phyloP scores from a whole-genome alignment of 208 protist genomes.

The Leishmania guyanensis region DNA sequence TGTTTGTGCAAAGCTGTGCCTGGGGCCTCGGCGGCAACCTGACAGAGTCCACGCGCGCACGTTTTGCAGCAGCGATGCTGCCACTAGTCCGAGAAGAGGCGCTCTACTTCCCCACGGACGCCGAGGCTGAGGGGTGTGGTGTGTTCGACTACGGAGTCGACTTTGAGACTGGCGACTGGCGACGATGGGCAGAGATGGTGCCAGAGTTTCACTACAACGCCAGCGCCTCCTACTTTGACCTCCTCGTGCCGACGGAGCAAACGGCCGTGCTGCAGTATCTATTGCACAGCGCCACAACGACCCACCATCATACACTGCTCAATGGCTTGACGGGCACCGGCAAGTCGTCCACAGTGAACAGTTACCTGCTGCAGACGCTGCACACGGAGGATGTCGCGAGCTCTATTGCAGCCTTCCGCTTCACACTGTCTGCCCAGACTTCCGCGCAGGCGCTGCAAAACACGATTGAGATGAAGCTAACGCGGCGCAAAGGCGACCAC shows the following conservation, averaged over 20 bases:
- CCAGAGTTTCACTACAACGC: slow-evolving; percentile 90
- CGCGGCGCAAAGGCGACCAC: slow-evolving; percentile 87
- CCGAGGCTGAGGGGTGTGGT: slow-evolving; percentile 47
- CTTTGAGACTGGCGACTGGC: slow-evolving; percentile 64
- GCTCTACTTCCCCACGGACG: slow-evolving; percentile 55
- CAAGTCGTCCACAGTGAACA: slow-evolving; percentile 91
- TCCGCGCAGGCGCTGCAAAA: slow-evolving; percentile 89
- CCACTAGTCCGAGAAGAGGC: slow-evolving; percentile 60
- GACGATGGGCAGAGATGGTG: slow-evolving; percentile 85
- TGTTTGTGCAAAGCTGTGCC: slow-evolving; percentile 94
- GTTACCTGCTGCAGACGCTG: slow-evolving; percentile 75
- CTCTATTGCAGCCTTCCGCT: slow-evolving; percentile 75
- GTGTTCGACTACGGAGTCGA: slow-evolving; percentile 95
- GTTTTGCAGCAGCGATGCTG: slow-evolving; percentile 82
- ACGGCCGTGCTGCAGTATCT: slow-evolving; percentile 87
- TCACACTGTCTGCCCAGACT: slow-evolving; percentile 94
- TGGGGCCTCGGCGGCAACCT: slow-evolving; percentile 96
- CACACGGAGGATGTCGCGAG: slow-evolving; percentile 70
- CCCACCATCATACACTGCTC: slow-evolving; percentile 81
- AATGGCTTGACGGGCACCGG: slow-evolving; percentile 94
- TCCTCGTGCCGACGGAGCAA: slow-evolving; percentile 95
- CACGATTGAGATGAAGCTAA: slow-evolving; percentile 93
- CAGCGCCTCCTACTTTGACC: slow-evolving; percentile 90
- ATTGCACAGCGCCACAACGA: slow-evolving; percentile 55
- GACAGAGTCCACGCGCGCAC: slow-evolving; percentile 73